Conservation (phyloP, 345 rosid genomes). For the Orychophragmus violaceus region DNA sequence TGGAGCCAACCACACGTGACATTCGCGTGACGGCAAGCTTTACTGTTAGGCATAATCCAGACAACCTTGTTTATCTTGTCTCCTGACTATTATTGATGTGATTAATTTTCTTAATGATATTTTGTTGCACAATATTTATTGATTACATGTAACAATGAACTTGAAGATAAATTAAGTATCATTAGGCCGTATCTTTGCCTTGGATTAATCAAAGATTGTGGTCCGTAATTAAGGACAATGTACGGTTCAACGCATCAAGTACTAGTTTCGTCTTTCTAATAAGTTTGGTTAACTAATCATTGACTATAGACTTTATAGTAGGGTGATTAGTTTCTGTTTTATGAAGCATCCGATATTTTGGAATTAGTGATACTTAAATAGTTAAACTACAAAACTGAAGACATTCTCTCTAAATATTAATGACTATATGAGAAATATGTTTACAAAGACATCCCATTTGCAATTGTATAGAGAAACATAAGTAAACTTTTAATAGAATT, state of each 20-base stretch:
- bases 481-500: no score
- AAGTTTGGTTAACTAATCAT: constrained; percentile 25
- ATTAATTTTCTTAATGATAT: not conserved
- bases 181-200: constrained; percentile 26
- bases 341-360: constrained; percentile 30
- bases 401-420: no score
- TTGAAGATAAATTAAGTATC: constrained; percentile 9
- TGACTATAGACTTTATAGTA: constrained; percentile 5
- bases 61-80: constrained; percentile 28
- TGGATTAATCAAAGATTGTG: constrained; percentile 32
- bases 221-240: constrained; percentile 14
- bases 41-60: constrained; percentile 23
- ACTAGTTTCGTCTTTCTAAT: constrained; percentile 1
- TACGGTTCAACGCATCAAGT: constrained; percentile 34
- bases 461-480: not conserved
- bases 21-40: constrained; percentile 23
- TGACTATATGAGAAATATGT: no score
- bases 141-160: constrained; percentile 18
- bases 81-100: constrained; percentile 3
- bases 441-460: not conserved
- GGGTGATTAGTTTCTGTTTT: constrained; percentile 22
- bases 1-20: constrained; percentile 23
- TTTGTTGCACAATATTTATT: not conserved
- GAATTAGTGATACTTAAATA: not conserved
- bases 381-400: no score